A percentile compares a stretch with the other conserved stretches of the same genome.
phyloP scores from a whole-genome alignment of 1,139 yeast species.

The Blastobotrys malaysiensis region DNA sequence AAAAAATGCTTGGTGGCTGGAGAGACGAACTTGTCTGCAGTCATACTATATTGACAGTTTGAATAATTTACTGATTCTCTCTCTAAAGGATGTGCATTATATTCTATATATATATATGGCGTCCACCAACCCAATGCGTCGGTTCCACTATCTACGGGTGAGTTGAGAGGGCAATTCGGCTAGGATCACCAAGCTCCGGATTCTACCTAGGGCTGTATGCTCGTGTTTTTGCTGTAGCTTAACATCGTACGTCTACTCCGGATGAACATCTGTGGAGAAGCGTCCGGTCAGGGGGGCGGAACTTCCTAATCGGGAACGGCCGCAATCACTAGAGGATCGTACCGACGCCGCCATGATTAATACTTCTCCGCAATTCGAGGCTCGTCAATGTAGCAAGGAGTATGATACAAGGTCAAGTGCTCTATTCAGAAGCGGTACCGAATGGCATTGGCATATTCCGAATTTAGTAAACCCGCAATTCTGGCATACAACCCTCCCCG shows the following conservation, averaged over 20 bases:
- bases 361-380: not conserved
- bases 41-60: not conserved
- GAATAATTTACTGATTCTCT: not conserved
- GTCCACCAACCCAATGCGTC: not conserved
- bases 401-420: not conserved
- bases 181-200: not conserved
- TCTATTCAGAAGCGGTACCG: not conserved
- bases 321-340: not conserved
- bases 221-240: not conserved
- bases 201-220: not conserved
- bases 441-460: not conserved
- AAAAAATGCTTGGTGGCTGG: slow-evolving; percentile 36
- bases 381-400: not conserved
- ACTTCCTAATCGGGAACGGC: not conserved
- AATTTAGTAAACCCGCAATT: not conserved
- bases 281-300: not conserved
- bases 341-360: not conserved
- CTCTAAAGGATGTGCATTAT: not conserved
- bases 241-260: not conserved
- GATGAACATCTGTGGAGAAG: not conserved
- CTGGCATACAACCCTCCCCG: not conserved
- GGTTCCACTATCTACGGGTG: not conserved
- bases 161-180: not conserved
- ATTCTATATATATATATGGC: not conserved
- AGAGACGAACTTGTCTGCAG: not conserved